These are phyloP conservation scores for Candida loeiensis DNA, from an alignment of 805 yeast genomes.

Conservation along the genomic window DNA sequence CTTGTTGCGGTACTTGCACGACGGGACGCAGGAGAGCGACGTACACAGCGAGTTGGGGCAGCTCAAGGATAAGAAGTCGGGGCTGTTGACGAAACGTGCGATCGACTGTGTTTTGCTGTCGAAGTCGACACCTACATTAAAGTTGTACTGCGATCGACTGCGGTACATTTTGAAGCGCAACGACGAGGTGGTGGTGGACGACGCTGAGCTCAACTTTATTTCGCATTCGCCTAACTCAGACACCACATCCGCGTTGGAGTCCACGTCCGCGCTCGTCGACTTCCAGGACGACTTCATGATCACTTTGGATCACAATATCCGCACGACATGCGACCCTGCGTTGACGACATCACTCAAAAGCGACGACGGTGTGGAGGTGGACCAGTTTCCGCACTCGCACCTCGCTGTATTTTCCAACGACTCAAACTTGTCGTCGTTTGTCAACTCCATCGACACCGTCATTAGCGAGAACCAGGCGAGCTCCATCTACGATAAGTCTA, in stretches of 20 bases:
- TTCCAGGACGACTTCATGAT: constrained; percentile 33
- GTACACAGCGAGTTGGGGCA: constrained; percentile 2
- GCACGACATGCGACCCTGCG: constrained; percentile 24
- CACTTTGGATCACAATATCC: constrained; percentile 30
- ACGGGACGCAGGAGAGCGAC: constrained; percentile 10
- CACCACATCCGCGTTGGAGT: neutral
- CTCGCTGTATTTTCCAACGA: constrained; percentile 36
- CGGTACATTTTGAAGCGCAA: constrained; percentile 30
- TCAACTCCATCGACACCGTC: constrained; percentile 21
- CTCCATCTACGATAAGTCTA: constrained; percentile 18
- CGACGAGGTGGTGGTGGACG: constrained; percentile 12
- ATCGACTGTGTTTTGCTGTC: constrained; percentile 1
- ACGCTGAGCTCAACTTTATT: constrained; percentile 9
- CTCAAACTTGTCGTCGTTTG: constrained; percentile 34
- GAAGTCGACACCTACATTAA: constrained; percentile 25
- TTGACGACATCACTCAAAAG: constrained; percentile 1
- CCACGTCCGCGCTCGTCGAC: constrained; percentile 6
- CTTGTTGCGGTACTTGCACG: constrained; percentile 21
- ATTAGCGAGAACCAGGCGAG: neutral
- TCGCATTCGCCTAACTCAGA: constrained; percentile 4
- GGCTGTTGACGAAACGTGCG: constrained; percentile 3
- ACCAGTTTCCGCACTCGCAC: constrained; percentile 32
- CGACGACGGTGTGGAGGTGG: constrained; percentile 1
- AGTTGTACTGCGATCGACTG: constrained; percentile 25
- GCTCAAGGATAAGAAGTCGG: neutral